Evolutionary conservation across 148 eudicot genomes (phyloP), one percentile per base, ranked within the genome.

Genomic region (Vaccinium vitisidaea): DNA sequence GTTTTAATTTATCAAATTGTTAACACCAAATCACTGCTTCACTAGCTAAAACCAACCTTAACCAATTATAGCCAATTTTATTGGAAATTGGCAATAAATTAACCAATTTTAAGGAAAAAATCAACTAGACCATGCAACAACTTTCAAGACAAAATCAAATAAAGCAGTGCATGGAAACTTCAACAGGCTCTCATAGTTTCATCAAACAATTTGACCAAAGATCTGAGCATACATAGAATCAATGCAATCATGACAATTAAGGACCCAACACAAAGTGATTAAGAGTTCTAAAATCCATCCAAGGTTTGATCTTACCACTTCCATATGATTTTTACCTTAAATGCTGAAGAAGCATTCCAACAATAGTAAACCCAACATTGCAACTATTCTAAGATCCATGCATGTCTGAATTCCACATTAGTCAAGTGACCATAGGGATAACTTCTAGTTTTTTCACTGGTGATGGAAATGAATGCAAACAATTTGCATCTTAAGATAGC

Each of bases 21-120:
- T 76, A 76, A 16, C 19, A 49, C 80, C 80, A 49, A 75, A 75
- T 75, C 79, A 76, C 80, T 23, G 56, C 80, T n/a, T 49, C 6
- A 23, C 56, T 49, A 46, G 63, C 81, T 14, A 54, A 54, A 52
- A 27, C 63, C 46, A 78, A 78, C 63, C 81, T 78, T 9, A 78
- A 53, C 46, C 81, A 53, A 52, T 25, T 52, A 77, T 52, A 25
- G 80, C 46, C 12, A 49, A 50, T 52, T 36, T 36, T 36, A 36
- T 36, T 2, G 39, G 39, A 36, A 36, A 36, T 36, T 36, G 39
- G 39, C 39, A 36, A 36, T 2, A 2, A 36, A 36, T 36, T 36
- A 2, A 36, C 39, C 39, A 36, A 36, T 18, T 50, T 4, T 8
- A 75, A 7, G 43, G 56, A 25, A 49, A 49, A n/a, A 49, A 50